Evolutionary conservation across 2,329 filamentous ascomycete genomes (phyloP).

Genomic region (Fusarium buxicola): DNA sequence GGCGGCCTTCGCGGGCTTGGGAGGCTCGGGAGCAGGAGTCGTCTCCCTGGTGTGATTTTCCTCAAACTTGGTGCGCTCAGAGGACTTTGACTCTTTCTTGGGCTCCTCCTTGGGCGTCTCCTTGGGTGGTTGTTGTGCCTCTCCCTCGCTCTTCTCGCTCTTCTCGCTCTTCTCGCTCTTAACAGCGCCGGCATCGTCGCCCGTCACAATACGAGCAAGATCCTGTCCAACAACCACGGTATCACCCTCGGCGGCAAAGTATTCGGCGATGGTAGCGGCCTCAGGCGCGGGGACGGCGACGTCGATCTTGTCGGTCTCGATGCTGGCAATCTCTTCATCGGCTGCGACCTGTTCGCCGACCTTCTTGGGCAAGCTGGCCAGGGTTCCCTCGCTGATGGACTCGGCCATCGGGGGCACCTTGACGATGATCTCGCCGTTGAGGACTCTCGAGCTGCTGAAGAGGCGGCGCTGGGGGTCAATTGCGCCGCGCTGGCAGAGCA

Average conservation of each 20-base stretch:
- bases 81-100: conserved; percentile 32
- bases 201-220: conserved; percentile 47
- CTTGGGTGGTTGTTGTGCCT: conserved; percentile 29
- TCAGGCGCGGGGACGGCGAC: conserved; percentile 47
- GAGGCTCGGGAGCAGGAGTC: conserved; percentile 21
- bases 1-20: conserved; percentile 32
- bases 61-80: conserved; percentile 26
- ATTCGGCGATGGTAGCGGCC: conserved; percentile 44
- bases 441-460: conserved; percentile 33
- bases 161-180: too few species aligned
- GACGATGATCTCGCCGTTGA: conserved; percentile 43
- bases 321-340: conserved; percentile 50
- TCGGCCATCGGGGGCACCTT: conserved; percentile 49
- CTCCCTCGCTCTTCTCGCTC: conserved; percentile 29
- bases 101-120: conserved; percentile 37
- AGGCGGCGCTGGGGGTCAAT: conserved; percentile 41
- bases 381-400: conserved; percentile 49
- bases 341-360: conserved; percentile 47
- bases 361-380: conserved; percentile 45
- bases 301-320: conserved; percentile 52
- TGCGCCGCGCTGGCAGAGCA: conserved; percentile 38
- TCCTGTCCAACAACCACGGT: conserved; percentile 49
- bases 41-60: conserved; percentile 29
- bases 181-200: conserved; percentile 32
- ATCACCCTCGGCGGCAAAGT: conserved; percentile 49